Evolutionary conservation across 2,329 filamentous ascomycete species (phyloP).

Genomic region (Colletotrichum godetiae): DNA sequence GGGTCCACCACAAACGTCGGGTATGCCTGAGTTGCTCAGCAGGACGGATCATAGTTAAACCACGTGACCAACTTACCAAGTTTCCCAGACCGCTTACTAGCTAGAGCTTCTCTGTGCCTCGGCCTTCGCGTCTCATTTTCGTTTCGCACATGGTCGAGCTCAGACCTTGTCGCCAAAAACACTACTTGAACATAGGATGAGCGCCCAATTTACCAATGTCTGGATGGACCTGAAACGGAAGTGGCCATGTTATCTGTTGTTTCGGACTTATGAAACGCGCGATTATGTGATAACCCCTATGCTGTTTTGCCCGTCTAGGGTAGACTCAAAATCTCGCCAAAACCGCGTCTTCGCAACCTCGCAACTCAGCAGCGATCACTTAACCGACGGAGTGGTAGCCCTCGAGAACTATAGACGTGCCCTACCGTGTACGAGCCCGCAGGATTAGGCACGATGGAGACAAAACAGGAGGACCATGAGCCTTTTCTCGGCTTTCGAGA

Average conservation of each 20-base stretch:
- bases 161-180: no score
- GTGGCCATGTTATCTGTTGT: neutral
- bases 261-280: neutral
- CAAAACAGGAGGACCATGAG: constrained; percentile 15
- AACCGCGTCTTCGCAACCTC: no score
- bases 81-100: no score
- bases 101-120: neutral
- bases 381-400: no score
- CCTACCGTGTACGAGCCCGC: no score
- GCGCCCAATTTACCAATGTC: neutral
- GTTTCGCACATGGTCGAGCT: neutral
- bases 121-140: neutral
- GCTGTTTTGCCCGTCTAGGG: neutral
- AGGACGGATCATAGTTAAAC: no score
- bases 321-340: neutral
- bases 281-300: neutral
- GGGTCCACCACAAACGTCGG: no score
- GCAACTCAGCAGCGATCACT: no score
- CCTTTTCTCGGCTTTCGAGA: constrained; percentile 29
- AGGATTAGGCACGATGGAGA: neutral
- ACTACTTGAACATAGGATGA: neutral
- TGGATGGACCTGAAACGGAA: neutral
- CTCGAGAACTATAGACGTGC: neutral
- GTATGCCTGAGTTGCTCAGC: no score
- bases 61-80: no score